These are phyloP conservation scores for Diaporthe eres DNA, from an alignment of 2,329 filamentous ascomycete species.

Conservation along the genomic window DNA sequence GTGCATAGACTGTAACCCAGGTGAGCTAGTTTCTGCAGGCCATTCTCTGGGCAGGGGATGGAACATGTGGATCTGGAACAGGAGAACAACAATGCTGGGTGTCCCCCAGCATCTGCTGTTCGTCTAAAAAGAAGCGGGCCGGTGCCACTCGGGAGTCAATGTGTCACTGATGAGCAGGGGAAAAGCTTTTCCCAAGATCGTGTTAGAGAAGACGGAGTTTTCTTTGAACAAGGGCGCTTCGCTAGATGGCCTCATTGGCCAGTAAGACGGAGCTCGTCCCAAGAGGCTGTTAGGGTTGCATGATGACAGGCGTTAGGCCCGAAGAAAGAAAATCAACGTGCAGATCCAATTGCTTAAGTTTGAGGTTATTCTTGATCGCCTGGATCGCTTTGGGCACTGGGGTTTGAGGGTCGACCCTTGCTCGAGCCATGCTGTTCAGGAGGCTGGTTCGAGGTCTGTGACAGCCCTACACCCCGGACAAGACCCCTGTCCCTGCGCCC, in stretches of 20 bases:
- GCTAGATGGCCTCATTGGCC: neutral
- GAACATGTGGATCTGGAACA: constrained; percentile 5
- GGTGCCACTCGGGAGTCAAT: neutral
- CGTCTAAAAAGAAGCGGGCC: neutral
- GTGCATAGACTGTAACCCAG: neutral
- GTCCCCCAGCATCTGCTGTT: neutral
- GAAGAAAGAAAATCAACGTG: neutral
- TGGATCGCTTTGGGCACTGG: constrained; percentile 25
- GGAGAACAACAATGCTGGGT: neutral
- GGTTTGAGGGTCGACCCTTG: constrained; percentile 9
- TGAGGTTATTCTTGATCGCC: constrained; percentile 32
- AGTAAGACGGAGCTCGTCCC: constrained; percentile 3
- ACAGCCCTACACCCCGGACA: constrained; percentile 17
- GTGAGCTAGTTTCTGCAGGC: neutral
- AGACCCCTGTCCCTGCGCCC: constrained; percentile 12
- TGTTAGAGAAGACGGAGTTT: neutral
- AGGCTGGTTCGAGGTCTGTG: constrained; percentile 28
- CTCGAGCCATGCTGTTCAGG: neutral
- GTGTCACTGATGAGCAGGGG: neutral
- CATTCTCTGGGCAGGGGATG: neutral
- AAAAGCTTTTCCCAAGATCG: neutral
- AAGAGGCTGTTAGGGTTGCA: constrained; percentile 24
- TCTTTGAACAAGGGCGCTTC: neutral
- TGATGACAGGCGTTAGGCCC: constrained; percentile 11
- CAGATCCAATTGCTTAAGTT: constrained; percentile 21